Evolutionary conservation across 2,329 filamentous ascomycete genomes (phyloP).

Genomic region (Ambrosiella xylebori): DNA sequence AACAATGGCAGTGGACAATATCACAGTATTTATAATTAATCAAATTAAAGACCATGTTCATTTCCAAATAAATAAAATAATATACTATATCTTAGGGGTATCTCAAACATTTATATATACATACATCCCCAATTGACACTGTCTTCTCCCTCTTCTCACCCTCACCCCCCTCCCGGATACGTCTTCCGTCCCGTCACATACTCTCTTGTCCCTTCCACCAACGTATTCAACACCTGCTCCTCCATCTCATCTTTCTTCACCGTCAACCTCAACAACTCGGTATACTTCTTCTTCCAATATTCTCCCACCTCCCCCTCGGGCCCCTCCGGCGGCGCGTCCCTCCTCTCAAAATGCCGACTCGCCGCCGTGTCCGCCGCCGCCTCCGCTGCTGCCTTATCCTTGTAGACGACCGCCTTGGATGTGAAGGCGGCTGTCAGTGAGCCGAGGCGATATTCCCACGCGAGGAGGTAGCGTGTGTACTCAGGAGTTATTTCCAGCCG

Average conservation of each 20-base stretch:
- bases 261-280: conserved; percentile 5
- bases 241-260: conserved; percentile 4
- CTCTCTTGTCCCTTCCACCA: not conserved
- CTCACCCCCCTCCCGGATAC: not conserved
- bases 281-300: conserved; percentile 12
- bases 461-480: conserved; percentile 9
- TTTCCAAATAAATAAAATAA: not conserved
- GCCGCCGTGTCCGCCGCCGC: conserved; percentile 2
- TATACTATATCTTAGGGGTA: too few relatives aligned
- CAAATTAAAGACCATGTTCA: not conserved
- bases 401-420: conserved; percentile 8
- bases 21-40: too few relatives aligned
- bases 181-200: not conserved
- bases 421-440: conserved; percentile 7
- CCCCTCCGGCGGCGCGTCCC: conserved; percentile 4
- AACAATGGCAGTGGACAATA: too few relatives aligned
- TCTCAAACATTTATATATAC: too few relatives aligned
- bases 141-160: not conserved
- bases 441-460: conserved; percentile 11
- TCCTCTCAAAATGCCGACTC: not conserved
- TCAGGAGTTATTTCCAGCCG: conserved; percentile 4
- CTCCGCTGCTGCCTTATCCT: not conserved
- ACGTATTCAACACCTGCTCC: not conserved
- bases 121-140: not conserved
- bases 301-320: not conserved